phyloP scores from a whole-genome alignment of 108 stramenopile genomes.

The Cylindrotheca closterium region DNA sequence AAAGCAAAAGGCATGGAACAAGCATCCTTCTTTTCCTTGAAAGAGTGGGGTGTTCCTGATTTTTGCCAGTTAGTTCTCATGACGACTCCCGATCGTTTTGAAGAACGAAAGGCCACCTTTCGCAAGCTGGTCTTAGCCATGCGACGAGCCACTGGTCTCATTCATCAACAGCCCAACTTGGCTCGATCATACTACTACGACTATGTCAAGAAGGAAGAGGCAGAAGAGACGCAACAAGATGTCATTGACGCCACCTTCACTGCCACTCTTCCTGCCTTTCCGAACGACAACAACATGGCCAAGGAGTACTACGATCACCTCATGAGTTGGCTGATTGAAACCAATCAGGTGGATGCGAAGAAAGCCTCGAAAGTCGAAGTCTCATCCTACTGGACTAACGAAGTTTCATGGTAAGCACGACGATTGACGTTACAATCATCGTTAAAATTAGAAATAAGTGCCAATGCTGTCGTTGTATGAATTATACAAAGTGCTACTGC shows the following conservation, averaged over 20 bases:
- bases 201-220: constrained; percentile 8
- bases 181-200: constrained; percentile 40
- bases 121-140: constrained; percentile 50
- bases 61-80: constrained; percentile 57
- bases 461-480: too few relatives aligned
- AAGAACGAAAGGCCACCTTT: constrained; percentile 13
- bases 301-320: constrained; percentile 43
- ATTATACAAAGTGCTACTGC: too few relatives aligned
- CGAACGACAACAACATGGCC: constrained; percentile 52
- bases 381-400: constrained; percentile 50
- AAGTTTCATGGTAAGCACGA: constrained; percentile 36
- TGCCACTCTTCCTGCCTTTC: constrained; percentile 53
- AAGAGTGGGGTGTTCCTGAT: constrained; percentile 66
- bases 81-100: constrained; percentile 44
- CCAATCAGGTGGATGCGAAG: constrained; percentile 42
- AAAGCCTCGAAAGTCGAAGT: constrained; percentile 19
- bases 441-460: too few relatives aligned
- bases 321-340: constrained; percentile 50
- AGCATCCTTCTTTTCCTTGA: constrained; percentile 44
- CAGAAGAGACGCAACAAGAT: constrained; percentile 22
- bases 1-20: constrained; percentile 31
- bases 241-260: constrained; percentile 45
- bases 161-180: constrained; percentile 40
- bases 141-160: constrained; percentile 49
- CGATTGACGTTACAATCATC: too few relatives aligned